These are phyloP conservation scores for Pleurozium schreberi DNA, from an alignment of 225 moss, liverwort and hornwort species.

Conservation along the genomic window DNA sequence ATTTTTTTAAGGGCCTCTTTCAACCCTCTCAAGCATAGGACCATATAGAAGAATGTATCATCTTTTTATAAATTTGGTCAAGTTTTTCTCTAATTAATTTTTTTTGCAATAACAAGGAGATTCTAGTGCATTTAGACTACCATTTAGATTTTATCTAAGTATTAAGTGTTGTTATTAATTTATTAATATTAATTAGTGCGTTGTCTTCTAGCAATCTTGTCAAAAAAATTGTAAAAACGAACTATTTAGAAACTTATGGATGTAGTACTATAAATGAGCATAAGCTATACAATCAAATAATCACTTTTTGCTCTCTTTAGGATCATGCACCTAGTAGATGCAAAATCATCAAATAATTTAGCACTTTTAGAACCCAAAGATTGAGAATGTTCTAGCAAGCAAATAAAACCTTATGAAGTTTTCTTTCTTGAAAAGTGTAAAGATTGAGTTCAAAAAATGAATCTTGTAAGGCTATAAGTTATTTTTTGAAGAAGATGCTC, in stretches of 20 bases:
- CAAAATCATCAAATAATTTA: neutral
- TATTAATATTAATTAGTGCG: neutral
- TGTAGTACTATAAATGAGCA: too few relatives aligned
- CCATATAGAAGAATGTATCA: too few relatives aligned
- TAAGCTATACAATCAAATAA: neutral
- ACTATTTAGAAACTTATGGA: too few relatives aligned
- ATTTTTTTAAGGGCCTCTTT: accelerated
- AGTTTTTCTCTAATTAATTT: too few relatives aligned
- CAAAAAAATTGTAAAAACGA: neutral
- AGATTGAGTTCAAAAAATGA: too few relatives aligned
- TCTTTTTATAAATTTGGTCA: accelerated
- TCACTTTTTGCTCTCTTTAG: too few relatives aligned
- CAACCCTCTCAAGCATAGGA: accelerated
- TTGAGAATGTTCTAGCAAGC: too few relatives aligned
- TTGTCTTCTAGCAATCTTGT: neutral
- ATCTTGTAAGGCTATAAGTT: too few relatives aligned
- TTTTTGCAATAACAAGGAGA: neutral
- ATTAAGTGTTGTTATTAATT: neutral
- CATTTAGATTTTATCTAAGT: too few relatives aligned
- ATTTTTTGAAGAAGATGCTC: too few relatives aligned
- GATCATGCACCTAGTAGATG: neutral
- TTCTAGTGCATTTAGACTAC: neutral
- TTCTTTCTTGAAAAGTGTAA: too few relatives aligned
- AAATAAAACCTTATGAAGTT: too few relatives aligned
- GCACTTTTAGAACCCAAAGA: neutral